Evolutionary conservation across 495 filamentous ascomycete species (phyloP).

Genomic region (Immersiella caudata): DNA sequence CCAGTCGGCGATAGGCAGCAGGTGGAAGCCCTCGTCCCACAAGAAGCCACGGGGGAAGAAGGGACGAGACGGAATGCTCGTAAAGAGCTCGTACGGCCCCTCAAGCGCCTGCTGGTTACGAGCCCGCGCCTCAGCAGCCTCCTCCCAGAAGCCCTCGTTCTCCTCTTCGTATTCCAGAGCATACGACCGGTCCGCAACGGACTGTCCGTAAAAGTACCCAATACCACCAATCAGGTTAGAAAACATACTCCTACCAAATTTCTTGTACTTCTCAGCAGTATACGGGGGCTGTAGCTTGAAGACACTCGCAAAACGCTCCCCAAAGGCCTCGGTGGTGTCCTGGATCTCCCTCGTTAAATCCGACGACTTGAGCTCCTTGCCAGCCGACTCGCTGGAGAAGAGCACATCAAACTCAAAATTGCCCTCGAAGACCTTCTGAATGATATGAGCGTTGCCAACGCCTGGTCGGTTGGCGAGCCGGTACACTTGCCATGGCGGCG

Average conservation of each 20-base stretch:
- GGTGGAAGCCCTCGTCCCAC: slow-evolving; percentile 98
- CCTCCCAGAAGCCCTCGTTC: slow-evolving; percentile 96
- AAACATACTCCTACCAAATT: slow-evolving; percentile 86
- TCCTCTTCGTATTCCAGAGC: slow-evolving; percentile 93
- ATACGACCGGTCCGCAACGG: slow-evolving; percentile 85
- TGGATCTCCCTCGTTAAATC: slow-evolving; percentile 71
- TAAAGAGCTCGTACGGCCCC: slow-evolving; percentile 87
- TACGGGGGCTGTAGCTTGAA: slow-evolving; percentile 80
- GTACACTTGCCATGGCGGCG: slow-evolving; percentile 85
- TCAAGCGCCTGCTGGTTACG: slow-evolving; percentile 68
- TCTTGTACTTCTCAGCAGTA: slow-evolving; percentile 66
- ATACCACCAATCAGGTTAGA: slow-evolving; percentile 94
- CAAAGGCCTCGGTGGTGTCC: slow-evolving; percentile 65
- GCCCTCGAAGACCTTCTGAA: slow-evolving; percentile 93
- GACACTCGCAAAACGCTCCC: slow-evolving; percentile 70
- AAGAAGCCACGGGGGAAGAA: slow-evolving; percentile 97
- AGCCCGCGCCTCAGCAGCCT: slow-evolving; percentile 70
- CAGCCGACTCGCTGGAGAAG: slow-evolving; percentile 79
- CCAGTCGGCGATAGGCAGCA: slow-evolving; percentile 90
- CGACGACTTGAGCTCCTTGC: slow-evolving; percentile 59
- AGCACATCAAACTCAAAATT: slow-evolving; percentile 93
- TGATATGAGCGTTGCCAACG: slow-evolving; percentile 79
- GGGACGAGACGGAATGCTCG: slow-evolving; percentile 87
- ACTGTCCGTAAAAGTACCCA: slow-evolving; percentile 89
- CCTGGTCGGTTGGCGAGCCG: slow-evolving; percentile 71